A percentile compares a stretch with the other conserved stretches of the same genome.
These are phyloP conservation scores for Datisca glomerata DNA, from an alignment of 306 rosid genomes.

Conservation along the genomic window DNA sequence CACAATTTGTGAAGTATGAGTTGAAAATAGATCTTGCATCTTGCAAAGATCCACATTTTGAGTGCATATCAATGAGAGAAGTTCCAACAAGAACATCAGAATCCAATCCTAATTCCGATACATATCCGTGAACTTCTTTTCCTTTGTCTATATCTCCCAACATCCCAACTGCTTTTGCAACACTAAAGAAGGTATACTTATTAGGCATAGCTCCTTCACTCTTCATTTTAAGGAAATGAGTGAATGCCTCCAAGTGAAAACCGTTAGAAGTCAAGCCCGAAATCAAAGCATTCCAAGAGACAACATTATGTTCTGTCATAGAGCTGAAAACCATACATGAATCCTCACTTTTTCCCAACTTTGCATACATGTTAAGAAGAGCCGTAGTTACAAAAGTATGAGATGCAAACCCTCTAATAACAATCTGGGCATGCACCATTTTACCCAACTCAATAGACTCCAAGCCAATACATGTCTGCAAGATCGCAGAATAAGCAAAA, in stretches of 20 bases:
- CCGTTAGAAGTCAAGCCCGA: conserved; percentile 43
- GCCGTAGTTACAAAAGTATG: conserved; percentile 45
- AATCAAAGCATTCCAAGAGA: conserved; percentile 75
- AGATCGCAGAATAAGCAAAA: conserved; percentile 44
- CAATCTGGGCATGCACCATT: conserved; percentile 61
- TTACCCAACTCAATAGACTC: conserved; percentile 27
- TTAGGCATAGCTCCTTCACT: conserved; percentile 28
- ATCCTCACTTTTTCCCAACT: conserved; percentile 34
- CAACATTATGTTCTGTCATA: conserved; percentile 39
- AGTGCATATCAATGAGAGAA: conserved; percentile 59
- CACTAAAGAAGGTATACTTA: conserved; percentile 34
- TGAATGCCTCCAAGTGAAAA: conserved; percentile 36
- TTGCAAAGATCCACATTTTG: conserved; percentile 39
- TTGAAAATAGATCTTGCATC: conserved; percentile 41
- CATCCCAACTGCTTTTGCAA: conserved; percentile 50
- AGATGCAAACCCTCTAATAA: conserved; percentile 38
- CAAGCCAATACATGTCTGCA: conserved; percentile 54
- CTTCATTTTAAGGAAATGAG: conserved; percentile 41
- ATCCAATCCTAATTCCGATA: conserved; percentile 38
- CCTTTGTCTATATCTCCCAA: conserved; percentile 39
- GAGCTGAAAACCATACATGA: conserved; percentile 40
- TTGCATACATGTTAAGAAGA: conserved; percentile 76
- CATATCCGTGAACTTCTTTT: conserved; percentile 32
- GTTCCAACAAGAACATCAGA: conserved; percentile 48
- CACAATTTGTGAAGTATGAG: conserved; percentile 23